Evolutionary conservation across 2,329 filamentous ascomycete genomes (phyloP), one percentile per base, ranked within the genome.

Genomic region (Ambrosiella cleistominuta): DNA sequence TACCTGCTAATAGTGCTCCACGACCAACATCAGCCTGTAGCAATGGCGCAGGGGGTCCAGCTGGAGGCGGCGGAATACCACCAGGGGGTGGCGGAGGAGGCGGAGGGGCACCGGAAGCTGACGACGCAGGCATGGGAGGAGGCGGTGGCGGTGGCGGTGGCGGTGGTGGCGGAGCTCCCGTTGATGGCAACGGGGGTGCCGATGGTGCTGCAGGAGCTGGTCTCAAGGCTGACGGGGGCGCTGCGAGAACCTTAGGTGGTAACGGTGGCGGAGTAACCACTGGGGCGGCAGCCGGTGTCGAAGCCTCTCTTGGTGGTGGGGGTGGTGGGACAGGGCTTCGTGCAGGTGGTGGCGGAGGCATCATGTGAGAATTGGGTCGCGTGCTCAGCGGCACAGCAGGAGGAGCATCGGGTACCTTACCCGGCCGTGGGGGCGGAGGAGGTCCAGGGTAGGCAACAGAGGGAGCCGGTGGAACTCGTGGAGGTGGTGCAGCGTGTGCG

Each of bases 1-100:
- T 93, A 65, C 84, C 80, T 50, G 81, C 83, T 63, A 86, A 72
- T 66, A 88, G 71, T 57, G 80, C 85, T 62, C 74, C 74, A 64
- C 78, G 82, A 56, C 69, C 62, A 39, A 70, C 69, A 1, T 19
- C 47, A 75, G 76, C 77, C 0, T 75, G 75, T 11, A 78, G 77
- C 2, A 79, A 77, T 0, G 74, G 74, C 7, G 70, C 68, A 13
- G 69, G 69, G 8, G 71, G 68, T 4, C 64, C 64, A n/a, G 64
- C 64, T 11, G 63, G 64, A 56, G 64, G 68, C 12, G 69, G 64
- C 1, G 66, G 62, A 27, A 69, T 66, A 42, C 72, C 70, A 7
- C 51, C 19, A 27, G 74, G 72, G 3, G 56, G 37, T 35, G 74
- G 72, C 9, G 68, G 68, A 19, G 74, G 71, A 7, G 72, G 71